Percentiles rank a stretch among this genome's conserved stretches.
These are phyloP conservation scores for Lecanicillium sp. DNA, from an alignment of 2,329 filamentous ascomycete genomes.

Conservation along the genomic window DNA sequence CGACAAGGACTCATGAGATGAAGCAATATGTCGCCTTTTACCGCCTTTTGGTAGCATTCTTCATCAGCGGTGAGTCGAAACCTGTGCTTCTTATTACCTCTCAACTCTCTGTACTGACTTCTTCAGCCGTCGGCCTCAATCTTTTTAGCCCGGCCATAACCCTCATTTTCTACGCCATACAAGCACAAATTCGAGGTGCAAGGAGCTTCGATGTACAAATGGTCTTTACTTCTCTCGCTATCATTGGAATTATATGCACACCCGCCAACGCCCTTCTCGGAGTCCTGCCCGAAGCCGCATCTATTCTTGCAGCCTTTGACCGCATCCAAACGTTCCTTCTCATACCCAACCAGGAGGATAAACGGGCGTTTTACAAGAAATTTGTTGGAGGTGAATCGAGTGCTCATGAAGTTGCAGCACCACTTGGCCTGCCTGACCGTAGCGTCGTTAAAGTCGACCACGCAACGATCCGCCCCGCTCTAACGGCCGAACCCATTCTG, in stretches of 20 bases:
- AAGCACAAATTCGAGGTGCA: conserved; percentile 1
- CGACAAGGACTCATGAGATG: conserved; percentile 6
- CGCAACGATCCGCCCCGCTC: conserved; percentile 1
- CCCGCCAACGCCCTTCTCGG: conserved; percentile 4
- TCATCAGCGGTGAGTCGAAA: conserved; percentile 10
- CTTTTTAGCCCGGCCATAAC: conserved; percentile 2
- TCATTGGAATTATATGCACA: not conserved
- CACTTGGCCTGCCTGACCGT: not conserved
- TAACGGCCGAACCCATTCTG: not conserved
- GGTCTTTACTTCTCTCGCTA: conserved; percentile 4
- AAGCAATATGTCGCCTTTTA: conserved; percentile 7
- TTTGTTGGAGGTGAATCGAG: too few relatives aligned
- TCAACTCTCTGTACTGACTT: not conserved
- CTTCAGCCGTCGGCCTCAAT: not conserved
- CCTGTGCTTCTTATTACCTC: too few relatives aligned
- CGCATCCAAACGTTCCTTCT: conserved; percentile 1
- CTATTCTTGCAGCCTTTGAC: not conserved
- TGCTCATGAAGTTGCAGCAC: not conserved
- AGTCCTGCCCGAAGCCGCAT: conserved; percentile 1
- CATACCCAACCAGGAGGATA: not conserved
- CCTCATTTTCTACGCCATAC: conserved; percentile 2
- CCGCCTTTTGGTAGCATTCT: conserved; percentile 8
- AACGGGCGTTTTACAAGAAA: not conserved
- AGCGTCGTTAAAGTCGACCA: not conserved
- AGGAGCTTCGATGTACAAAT: conserved; percentile 1